Evolutionary conservation across 306 rosid species (phyloP).

Genomic region (Cucurbita moschata): DNA sequence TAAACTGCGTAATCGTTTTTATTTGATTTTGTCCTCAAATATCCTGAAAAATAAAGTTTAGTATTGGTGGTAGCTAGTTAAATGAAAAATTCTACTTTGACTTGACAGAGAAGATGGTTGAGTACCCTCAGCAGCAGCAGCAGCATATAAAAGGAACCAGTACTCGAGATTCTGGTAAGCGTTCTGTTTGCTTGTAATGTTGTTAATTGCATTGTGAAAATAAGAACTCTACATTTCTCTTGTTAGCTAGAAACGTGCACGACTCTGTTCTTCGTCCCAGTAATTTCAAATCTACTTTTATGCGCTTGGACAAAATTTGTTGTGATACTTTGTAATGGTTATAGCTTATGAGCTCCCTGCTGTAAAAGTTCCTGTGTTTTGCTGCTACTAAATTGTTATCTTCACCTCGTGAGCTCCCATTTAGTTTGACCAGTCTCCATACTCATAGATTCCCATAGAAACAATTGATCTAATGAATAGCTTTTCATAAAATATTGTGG

Average conservation of each 20-base stretch:
- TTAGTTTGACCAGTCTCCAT: neutral
- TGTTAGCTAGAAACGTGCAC: neutral
- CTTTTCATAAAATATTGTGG: conserved; percentile 2
- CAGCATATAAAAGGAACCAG: conserved; percentile 50
- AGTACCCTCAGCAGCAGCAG: conserved; percentile 31
- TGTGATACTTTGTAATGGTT: neutral
- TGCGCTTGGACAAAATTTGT: neutral
- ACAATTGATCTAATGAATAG: neutral
- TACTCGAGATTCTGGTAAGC: conserved; percentile 52
- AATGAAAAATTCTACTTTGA: conserved; percentile 10
- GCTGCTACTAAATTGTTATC: neutral
- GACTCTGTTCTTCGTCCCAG: neutral
- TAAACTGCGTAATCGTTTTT: neutral
- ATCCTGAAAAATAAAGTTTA: conserved; percentile 1
- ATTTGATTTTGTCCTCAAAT: neutral
- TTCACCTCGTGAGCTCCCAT: neutral
- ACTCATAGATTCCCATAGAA: neutral
- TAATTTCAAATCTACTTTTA: neutral
- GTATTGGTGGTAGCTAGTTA: conserved; percentile 3
- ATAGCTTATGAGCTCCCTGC: neutral
- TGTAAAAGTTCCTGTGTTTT: neutral
- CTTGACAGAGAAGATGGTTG: conserved; percentile 57
- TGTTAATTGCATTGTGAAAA: neutral
- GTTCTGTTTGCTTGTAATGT: conserved; percentile 12
- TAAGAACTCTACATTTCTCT: neutral